Percentiles rank a stretch among this genome's conserved stretches.
phyloP scores from a whole-genome alignment of 208 protist species.

The Trypanosoma platydactyli region DNA sequence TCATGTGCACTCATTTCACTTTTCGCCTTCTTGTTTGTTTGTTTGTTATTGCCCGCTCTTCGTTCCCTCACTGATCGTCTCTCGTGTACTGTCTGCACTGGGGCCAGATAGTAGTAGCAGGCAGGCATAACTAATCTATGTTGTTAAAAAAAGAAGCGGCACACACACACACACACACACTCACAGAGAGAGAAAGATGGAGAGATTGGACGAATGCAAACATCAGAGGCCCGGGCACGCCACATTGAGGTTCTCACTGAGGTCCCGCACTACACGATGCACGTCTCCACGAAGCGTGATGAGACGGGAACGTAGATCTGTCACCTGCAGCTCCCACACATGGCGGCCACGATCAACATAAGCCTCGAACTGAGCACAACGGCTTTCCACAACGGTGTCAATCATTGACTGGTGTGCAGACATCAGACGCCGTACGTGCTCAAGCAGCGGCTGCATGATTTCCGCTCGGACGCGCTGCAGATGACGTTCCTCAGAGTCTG shows the following conservation, averaged over 20 bases:
- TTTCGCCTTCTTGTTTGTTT: neutral
- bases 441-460: conserved; percentile 55
- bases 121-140: neutral
- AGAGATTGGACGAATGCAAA: conserved; percentile 5
- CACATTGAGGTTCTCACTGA: conserved; percentile 71
- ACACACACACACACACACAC: conserved; percentile 3
- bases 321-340: conserved; percentile 51
- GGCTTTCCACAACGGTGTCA: conserved; percentile 58
- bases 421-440: conserved; percentile 75
- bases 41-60: neutral
- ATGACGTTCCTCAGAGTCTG: conserved; percentile 14
- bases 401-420: conserved; percentile 73
- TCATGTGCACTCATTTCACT: neutral
- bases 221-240: conserved; percentile 55
- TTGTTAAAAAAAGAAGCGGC: neutral
- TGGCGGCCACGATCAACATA: conserved; percentile 33
- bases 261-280: conserved; percentile 59
- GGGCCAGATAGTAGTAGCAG: neutral
- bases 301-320: conserved; percentile 55
- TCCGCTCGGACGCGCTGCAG: conserved; percentile 34
- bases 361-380: conserved; percentile 53
- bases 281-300: conserved; percentile 57
- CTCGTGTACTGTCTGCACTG: no score
- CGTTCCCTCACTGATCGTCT: no score
- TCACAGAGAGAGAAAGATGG: conserved; percentile 15